A percentile compares a stretch with the other conserved stretches of the same genome.
These are phyloP conservation scores for Penicillium argentinense DNA, from an alignment of 495 filamentous ascomycete species.

Conservation along the genomic window DNA sequence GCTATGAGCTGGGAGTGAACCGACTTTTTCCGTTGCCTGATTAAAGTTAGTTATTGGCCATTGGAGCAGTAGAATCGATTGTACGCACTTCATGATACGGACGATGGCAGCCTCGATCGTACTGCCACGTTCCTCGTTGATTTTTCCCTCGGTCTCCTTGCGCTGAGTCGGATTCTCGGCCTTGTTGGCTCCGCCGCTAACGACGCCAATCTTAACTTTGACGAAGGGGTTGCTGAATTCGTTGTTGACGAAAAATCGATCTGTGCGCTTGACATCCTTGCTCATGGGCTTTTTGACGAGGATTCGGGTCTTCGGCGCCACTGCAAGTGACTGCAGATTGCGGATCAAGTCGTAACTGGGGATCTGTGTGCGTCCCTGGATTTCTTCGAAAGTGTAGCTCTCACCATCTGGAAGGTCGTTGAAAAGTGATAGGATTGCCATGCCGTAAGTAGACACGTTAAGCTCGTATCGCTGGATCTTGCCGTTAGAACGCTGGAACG, in stretches of 20 bases:
- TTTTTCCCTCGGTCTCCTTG: slow-evolving; percentile 83
- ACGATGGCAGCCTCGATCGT: slow-evolving; percentile 89
- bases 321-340: slow-evolving; percentile 79
- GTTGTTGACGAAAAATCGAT: slow-evolving; percentile 83
- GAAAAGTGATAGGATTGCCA: slow-evolving; percentile 88
- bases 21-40: slow-evolving; percentile 85
- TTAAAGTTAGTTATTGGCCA: slow-evolving; percentile 15
- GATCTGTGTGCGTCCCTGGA: slow-evolving; percentile 82
- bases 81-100: slow-evolving; percentile 88
- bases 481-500: slow-evolving; percentile 70
- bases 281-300: slow-evolving; percentile 81
- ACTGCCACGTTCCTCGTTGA: slow-evolving; percentile 73
- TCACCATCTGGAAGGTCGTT: slow-evolving; percentile 69
- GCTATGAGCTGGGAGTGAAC: slow-evolving; percentile 76
- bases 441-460: slow-evolving; percentile 88
- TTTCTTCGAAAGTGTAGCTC: slow-evolving; percentile 76
- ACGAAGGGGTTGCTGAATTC: slow-evolving; percentile 78
- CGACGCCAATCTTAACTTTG: slow-evolving; percentile 83
- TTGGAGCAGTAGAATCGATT: background rate
- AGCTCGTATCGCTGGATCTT: slow-evolving; percentile 82
- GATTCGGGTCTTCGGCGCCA: slow-evolving; percentile 81
- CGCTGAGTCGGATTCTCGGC: slow-evolving; percentile 84
- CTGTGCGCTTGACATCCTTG: slow-evolving; percentile 76
- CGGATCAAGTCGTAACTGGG: slow-evolving; percentile 73
- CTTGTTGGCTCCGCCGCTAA: slow-evolving; percentile 65